phyloP scores from a whole-genome alignment of 176 grass and related monocot species.

The Bromus sterilis region DNA sequence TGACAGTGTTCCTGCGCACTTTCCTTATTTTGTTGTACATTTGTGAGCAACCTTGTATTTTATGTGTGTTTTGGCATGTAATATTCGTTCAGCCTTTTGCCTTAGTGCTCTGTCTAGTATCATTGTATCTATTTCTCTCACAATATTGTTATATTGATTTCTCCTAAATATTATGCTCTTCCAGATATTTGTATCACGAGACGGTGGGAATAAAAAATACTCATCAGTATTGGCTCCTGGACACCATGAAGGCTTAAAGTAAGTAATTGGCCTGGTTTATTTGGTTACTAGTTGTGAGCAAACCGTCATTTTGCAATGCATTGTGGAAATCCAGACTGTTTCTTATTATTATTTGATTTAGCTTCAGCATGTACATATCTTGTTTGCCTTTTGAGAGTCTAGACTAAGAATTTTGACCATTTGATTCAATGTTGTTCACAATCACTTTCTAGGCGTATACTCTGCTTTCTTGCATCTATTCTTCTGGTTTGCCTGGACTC shows the following conservation, averaged over 20 bases:
- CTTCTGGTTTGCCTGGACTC: neutral
- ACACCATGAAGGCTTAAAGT: constrained; percentile 91
- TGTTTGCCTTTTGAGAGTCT: neutral
- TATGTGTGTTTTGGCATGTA: neutral
- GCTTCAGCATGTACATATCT: neutral
- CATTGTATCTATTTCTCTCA: neutral
- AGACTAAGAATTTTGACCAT: neutral
- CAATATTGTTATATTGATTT: neutral
- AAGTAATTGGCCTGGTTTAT: constrained; percentile 26
- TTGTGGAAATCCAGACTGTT: neutral
- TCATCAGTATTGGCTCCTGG: constrained; percentile 92
- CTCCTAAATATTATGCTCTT: neutral
- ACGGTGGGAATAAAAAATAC: constrained; percentile 81
- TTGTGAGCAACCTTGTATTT: neutral
- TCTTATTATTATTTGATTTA: neutral
- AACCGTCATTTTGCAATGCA: neutral
- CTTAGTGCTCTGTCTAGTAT: neutral
- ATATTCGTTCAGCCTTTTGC: neutral
- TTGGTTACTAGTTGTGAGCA: neutral
- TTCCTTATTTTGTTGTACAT: neutral
- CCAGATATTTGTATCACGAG: constrained; percentile 96
- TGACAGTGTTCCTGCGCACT: neutral
- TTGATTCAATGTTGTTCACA: neutral
- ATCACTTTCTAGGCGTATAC: neutral
- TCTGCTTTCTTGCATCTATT: neutral